These are phyloP conservation scores for Neurospora hispaniola DNA, from an alignment of 495 filamentous ascomycete species.

Conservation along the genomic window DNA sequence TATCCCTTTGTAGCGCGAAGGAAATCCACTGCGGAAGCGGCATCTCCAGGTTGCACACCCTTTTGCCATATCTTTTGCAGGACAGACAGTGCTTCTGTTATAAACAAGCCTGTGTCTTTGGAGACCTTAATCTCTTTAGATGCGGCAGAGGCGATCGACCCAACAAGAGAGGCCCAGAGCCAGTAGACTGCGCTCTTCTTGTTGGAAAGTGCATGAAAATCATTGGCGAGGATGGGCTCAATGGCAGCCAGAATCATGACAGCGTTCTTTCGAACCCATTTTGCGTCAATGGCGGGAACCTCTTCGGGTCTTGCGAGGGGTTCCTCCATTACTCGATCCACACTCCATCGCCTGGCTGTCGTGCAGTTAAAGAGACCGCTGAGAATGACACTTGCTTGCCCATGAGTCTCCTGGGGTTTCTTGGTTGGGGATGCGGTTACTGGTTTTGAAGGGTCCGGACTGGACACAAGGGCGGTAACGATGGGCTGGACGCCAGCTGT, in stretches of 20 bases:
- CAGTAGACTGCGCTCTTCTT: constrained; percentile 37
- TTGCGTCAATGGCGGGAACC: constrained; percentile 66
- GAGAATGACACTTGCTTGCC: constrained; percentile 53
- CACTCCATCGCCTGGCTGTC: constrained; percentile 59
- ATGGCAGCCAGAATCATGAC: constrained; percentile 50
- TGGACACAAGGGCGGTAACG: constrained; percentile 23
- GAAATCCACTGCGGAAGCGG: constrained; percentile 34
- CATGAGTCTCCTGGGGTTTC: constrained; percentile 22
- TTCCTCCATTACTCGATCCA: constrained; percentile 52
- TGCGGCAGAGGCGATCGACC: constrained; percentile 62
- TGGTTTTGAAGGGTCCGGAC: neutral
- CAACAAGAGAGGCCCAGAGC: constrained; percentile 62
- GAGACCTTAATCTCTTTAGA: constrained; percentile 87
- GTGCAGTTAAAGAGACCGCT: constrained; percentile 56
- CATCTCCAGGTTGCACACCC: constrained; percentile 11
- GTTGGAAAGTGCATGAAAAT: constrained; percentile 39
- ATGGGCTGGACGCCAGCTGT: constrained; percentile 55
- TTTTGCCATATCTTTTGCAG: constrained; percentile 58
- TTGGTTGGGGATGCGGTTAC: neutral
- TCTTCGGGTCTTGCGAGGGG: constrained; percentile 53
- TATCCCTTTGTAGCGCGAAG: constrained; percentile 50
- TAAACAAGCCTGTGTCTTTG: constrained; percentile 65
- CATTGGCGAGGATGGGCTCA: constrained; percentile 48
- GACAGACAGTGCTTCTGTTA: constrained; percentile 57
- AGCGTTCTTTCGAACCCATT: constrained; percentile 74